Conservation (phyloP, 176 grass and related monocot genomes). For the Lolium rigidum region DNA sequence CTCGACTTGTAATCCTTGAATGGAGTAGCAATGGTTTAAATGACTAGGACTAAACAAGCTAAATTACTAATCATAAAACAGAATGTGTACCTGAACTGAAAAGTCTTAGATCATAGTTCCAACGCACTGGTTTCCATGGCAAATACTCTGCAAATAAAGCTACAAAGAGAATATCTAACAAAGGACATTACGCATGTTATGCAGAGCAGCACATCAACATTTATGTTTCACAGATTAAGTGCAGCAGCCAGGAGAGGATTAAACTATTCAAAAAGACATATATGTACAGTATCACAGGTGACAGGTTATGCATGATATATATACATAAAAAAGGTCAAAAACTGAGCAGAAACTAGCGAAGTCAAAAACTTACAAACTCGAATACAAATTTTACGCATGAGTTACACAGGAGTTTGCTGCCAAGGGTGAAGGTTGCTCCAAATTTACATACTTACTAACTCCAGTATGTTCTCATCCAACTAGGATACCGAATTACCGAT, state of each 20-base stretch:
- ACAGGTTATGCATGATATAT: background rate
- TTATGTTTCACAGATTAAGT: conserved; percentile 6
- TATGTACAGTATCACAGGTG: background rate
- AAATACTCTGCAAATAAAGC: background rate
- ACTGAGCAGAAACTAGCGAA: conserved; percentile 11
- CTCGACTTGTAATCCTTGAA: background rate
- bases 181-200: background rate
- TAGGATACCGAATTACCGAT: too few relatives aligned
- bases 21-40: background rate
- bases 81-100: conserved; percentile 43
- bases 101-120: too few relatives aligned
- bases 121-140: too few relatives aligned
- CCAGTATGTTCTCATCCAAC: background rate
- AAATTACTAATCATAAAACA: background rate
- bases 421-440: background rate
- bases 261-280: conserved; percentile 10
- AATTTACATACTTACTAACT: background rate
- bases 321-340: background rate
- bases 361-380: background rate
- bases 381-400: too few relatives aligned
- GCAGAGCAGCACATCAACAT: background rate
- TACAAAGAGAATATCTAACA: background rate
- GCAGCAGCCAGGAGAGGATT: background rate
- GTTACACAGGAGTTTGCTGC: too few relatives aligned
- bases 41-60: conserved; percentile 1